These are phyloP conservation scores for Botrytis squamosa DNA, from an alignment of 2,329 filamentous ascomycete species.

Conservation along the genomic window DNA sequence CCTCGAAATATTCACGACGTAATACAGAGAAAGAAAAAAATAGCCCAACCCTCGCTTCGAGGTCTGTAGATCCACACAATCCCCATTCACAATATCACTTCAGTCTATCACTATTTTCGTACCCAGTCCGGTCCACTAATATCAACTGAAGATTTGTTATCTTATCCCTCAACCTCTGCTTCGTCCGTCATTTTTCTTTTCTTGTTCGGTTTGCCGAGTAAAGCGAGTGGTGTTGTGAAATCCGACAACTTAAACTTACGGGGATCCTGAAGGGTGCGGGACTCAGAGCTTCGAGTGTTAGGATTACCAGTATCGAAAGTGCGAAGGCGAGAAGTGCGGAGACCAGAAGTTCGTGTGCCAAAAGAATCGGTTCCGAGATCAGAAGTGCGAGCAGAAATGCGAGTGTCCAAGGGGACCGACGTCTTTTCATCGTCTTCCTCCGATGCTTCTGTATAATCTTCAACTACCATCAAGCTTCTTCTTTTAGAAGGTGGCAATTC, in stretches of 20 bases:
- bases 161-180: neutral
- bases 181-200: neutral
- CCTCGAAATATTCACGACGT: neutral
- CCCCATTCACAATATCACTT: neutral
- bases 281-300: neutral
- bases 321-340: neutral
- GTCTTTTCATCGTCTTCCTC: neutral
- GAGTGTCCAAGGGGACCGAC: rapidly evolving
- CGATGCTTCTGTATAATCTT: too few species aligned
- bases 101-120: neutral
- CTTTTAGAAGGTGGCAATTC: neutral
- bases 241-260: neutral
- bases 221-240: neutral
- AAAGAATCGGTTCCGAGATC: neutral
- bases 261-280: too few species aligned
- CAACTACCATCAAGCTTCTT: too few species aligned
- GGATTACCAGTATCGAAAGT: neutral
- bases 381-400: neutral
- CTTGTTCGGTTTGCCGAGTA: neutral
- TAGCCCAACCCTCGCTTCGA: neutral
- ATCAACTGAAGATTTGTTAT: neutral
- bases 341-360: neutral
- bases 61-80: neutral
- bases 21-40: neutral
- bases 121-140: neutral